Evolutionary conservation across 345 rosid genomes (phyloP), one percentile per base, ranked within the genome.

Genomic region (Hibiscus mutabilis): DNA sequence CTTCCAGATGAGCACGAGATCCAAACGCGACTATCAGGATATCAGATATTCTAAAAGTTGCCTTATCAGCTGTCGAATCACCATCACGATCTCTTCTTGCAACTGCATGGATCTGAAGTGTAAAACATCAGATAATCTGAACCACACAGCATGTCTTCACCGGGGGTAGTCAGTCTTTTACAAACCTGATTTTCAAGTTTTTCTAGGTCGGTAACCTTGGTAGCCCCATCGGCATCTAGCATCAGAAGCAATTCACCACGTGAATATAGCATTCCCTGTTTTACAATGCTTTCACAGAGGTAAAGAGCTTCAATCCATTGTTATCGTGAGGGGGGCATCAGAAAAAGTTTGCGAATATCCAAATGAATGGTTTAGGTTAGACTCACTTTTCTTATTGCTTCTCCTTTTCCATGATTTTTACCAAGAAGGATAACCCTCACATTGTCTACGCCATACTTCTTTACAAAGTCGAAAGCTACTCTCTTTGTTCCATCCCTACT

Each of bases 171-270:
- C 56, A 63, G 29, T 51, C 51, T 63, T 53, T 70, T 51, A 74
- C 80, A 35, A 70, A 95, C 99, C 99, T 95, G 83, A 68, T 81
- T 85, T 88, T 95, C 99, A 75, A 95, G 98, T 80, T 92, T 95
- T 85, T 95, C 96, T 22, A 95, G 81, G 82, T 59, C 61, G 35
- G 82, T 81, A 69, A 92, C 86, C 88, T 92, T 87, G 70, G 99
- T 95, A n/a, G 99, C 99, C 14, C 99, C 99, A 84, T 95, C 99
- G 66, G 99, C 99, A 86, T 95, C 99, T 79, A 95, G 83, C 99
- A 95, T 95, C 65, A 95, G 81, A 79, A 95, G 97, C 69, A 95
- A 74, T 79, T 92, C 94, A 74, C 99, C 99, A 77, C 97, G 98
- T 21, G 96, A 86, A 89, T 95, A 97, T 82, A 95, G 90, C 98